Evolutionary conservation across 2,329 filamentous ascomycete species (phyloP).

Genomic region (Sporothrix dimorphospora): DNA sequence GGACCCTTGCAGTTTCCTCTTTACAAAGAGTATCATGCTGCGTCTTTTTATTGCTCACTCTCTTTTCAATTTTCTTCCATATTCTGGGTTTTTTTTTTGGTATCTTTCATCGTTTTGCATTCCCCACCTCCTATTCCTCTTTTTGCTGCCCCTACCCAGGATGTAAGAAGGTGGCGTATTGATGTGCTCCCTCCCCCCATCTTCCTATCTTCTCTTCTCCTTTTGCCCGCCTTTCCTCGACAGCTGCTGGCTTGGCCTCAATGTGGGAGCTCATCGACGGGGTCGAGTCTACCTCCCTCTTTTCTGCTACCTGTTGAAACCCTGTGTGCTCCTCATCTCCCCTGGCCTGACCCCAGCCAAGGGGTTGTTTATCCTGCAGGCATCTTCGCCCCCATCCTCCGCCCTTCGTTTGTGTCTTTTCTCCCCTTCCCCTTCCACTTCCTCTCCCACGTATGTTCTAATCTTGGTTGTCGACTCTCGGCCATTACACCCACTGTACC

Average conservation of each 20-base stretch:
- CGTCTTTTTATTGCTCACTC: neutral
- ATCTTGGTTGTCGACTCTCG: neutral
- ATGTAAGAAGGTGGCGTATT: neutral
- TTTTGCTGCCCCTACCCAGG: neutral
- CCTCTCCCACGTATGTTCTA: neutral
- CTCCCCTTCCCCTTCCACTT: neutral
- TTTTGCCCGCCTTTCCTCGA: neutral
- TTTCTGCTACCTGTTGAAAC: slow-evolving; percentile 9
- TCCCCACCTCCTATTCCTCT: slow-evolving; percentile 12
- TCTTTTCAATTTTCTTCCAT: neutral
- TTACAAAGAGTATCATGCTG: neutral
- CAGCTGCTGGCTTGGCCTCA: neutral
- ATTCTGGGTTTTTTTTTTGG: neutral
- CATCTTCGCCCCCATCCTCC: neutral
- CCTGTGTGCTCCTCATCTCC: neutral
- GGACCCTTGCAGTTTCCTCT: neutral
- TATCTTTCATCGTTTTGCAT: neutral
- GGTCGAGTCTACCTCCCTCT: neutral
- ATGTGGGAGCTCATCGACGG: no score
- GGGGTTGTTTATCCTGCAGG: neutral
- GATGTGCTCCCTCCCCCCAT: neutral
- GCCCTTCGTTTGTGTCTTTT: neutral
- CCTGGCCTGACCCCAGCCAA: neutral
- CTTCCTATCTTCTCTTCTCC: neutral
- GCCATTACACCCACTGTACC: neutral